phyloP scores from a whole-genome alignment of 2,329 filamentous ascomycete genomes.

The Boeremia lycopersici region DNA sequence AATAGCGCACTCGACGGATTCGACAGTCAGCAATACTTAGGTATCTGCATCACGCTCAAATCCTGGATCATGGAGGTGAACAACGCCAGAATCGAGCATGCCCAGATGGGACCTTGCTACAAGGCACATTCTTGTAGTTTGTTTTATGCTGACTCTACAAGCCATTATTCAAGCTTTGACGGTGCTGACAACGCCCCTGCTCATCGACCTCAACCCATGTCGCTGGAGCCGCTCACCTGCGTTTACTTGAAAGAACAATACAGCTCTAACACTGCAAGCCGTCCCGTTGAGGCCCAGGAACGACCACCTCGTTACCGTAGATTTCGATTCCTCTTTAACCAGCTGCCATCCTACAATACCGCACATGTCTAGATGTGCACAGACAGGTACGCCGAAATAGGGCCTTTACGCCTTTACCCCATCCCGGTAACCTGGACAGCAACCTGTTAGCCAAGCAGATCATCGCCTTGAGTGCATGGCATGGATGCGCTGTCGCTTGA shows the following conservation, averaged over 20 bases:
- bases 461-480: slow-evolving; percentile 17
- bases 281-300: slow-evolving; percentile 52
- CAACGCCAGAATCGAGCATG: too few species aligned
- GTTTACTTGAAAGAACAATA: slow-evolving; percentile 19
- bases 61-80: too few species aligned
- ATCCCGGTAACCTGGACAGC: slow-evolving; percentile 18
- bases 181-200: too few species aligned
- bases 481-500: slow-evolving; percentile 21
- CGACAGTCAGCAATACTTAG: too few species aligned
- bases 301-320: slow-evolving; percentile 43
- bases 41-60: too few species aligned
- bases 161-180: too few species aligned
- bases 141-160: too few species aligned
- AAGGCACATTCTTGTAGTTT: too few species aligned
- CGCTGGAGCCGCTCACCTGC: too few species aligned
- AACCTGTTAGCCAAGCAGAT: slow-evolving; percentile 22
- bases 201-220: too few species aligned
- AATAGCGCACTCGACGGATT: too few species aligned
- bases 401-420: slow-evolving; percentile 13
- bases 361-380: slow-evolving; percentile 27
- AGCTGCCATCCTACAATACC: slow-evolving; percentile 19
- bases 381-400: slow-evolving; percentile 15
- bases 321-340: slow-evolving; percentile 23
- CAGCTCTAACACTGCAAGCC: slow-evolving; percentile 47
- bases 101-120: too few species aligned